Base-by-base conservation (phyloP, 78 protist species). In the Cyanophora paradoxa region DNA sequence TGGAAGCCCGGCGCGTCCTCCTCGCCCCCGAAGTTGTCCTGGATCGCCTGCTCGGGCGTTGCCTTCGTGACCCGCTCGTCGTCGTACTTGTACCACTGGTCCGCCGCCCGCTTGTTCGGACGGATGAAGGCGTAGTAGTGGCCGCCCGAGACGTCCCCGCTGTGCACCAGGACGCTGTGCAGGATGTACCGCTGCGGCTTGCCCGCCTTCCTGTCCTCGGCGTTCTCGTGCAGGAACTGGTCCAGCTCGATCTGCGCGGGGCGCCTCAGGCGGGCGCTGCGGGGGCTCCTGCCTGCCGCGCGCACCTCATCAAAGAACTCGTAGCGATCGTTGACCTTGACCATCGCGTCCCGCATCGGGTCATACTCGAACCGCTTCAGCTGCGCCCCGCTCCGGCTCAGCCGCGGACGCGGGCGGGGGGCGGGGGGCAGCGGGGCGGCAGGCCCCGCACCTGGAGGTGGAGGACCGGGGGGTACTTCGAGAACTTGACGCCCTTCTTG, bases 361-460 rank as follows among this genome's bases (percentile, higher is more conserved):
- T 94, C 97, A 81, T 90, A 97, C 65, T 88, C 98, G 71, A 93
- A 96, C n/a, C 99, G 91, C 67, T 89, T 93, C 31, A 94, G 90
- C 56, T 95, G 52, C 52, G 52, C 10, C n/a, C 52, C n/a, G 52
- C n/a, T 44, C n/a, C 13, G 52, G n/a, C n/a, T n/a, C n/a, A n/a
- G n/a, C n/a, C n/a, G n/a, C n/a, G n/a, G n/a, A n/a, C n/a, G n/a
- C n/a, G n/a, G n/a, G n/a, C n/a, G n/a, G n/a, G n/a, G n/a, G n/a
- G n/a, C n/a, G n/a, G n/a, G n/a, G n/a, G n/a, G n/a, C n/a, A 44
- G 52, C 52, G 52, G 13, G 52, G 52, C 52, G 13, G 52, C 10
- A 44, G 52, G 52, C 10, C 13, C 52, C 13, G 52, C 52, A 44
- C 52, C 41, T 65, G 98, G 48, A 95, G 62, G 26, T 88, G 82